These are phyloP conservation scores for Ogataea pini DNA, from an alignment of 805 yeast genomes.

Conservation along the genomic window DNA sequence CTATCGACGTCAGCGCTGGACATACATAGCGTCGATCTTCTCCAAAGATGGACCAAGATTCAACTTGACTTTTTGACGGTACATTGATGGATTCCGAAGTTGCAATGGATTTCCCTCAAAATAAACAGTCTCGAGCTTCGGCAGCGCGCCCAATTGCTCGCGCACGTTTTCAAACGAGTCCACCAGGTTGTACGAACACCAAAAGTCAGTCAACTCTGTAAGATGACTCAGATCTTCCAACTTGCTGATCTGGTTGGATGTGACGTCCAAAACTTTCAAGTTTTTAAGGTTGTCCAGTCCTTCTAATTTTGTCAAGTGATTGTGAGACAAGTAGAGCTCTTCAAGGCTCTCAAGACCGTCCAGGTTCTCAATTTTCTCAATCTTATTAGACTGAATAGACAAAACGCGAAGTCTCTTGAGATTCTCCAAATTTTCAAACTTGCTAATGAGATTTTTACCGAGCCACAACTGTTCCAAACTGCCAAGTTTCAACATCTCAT, in stretches of 20 bases:
- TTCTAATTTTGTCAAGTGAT: slow-evolving; percentile 72
- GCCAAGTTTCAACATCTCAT: slow-evolving; percentile 54
- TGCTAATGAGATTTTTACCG: slow-evolving; percentile 79
- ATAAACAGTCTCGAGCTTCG: slow-evolving; percentile 80
- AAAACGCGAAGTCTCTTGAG: slow-evolving; percentile 68
- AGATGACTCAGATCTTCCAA: slow-evolving; percentile 69
- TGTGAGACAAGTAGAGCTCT: slow-evolving; percentile 86
- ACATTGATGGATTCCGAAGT: slow-evolving; percentile 67
- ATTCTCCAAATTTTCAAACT: slow-evolving; percentile 59
- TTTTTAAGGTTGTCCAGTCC: slow-evolving; percentile 71
- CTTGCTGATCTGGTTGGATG: slow-evolving; percentile 66
- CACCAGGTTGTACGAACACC: slow-evolving; percentile 85
- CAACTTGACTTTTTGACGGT: slow-evolving; percentile 78
- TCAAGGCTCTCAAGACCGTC: slow-evolving; percentile 71
- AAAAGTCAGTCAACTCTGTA: slow-evolving; percentile 76
- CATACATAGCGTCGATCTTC: slow-evolving; percentile 90
- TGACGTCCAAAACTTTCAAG: slow-evolving; percentile 74
- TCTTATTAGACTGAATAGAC: slow-evolving; percentile 84
- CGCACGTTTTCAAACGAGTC: slow-evolving; percentile 69
- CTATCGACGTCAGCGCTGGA: slow-evolving; percentile 11
- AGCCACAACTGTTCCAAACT: slow-evolving; percentile 82
- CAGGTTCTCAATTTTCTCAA: slow-evolving; percentile 78
- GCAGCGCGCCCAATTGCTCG: slow-evolving; percentile 59
- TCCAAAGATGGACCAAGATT: slow-evolving; percentile 67
- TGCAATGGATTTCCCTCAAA: slow-evolving; percentile 94